A percentile compares a stretch with the other conserved stretches of the same genome.
phyloP scores from a whole-genome alignment of 1,284 basidiomycete species.

The Fomitopsis palustris region DNA sequence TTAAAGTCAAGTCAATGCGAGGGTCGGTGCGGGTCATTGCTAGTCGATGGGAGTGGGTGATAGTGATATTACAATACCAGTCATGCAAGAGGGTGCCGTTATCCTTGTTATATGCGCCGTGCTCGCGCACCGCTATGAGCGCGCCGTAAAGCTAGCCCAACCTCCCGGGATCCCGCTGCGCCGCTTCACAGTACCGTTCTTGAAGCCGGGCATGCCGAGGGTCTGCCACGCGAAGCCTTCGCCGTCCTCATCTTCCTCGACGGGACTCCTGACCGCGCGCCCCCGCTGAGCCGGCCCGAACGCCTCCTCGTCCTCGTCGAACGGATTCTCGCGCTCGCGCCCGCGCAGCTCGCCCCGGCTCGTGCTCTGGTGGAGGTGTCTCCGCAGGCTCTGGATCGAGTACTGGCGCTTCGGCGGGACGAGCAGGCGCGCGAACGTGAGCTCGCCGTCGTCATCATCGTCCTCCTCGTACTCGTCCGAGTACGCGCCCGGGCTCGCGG shows the following conservation, averaged over 20 bases:
- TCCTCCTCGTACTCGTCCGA: slow-evolving; percentile 29
- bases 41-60: neutral
- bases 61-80: neutral
- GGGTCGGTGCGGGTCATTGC: neutral
- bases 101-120: too few relatives aligned
- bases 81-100: too few relatives aligned
- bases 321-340: slow-evolving; percentile 9
- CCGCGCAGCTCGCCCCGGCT: slow-evolving; percentile 15
- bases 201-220: slow-evolving; percentile 16
- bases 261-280: slow-evolving; percentile 16
- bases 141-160: slow-evolving; percentile 17
- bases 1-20: slow-evolving; percentile 1
- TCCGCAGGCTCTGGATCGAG: slow-evolving; percentile 62
- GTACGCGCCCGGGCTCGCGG: slow-evolving; percentile 2
- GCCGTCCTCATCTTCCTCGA: slow-evolving; percentile 22
- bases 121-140: slow-evolving; percentile 10
- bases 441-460: slow-evolving; percentile 57
- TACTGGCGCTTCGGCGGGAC: slow-evolving; percentile 70
- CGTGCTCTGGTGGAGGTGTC: slow-evolving; percentile 44
- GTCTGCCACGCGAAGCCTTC: slow-evolving; percentile 16
- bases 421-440: slow-evolving; percentile 62
- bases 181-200: slow-evolving; percentile 20
- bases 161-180: slow-evolving; percentile 23
- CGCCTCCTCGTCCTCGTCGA: slow-evolving; percentile 21
- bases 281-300: slow-evolving; percentile 7